Conservation (phyloP, 2,329 filamentous ascomycete species). For the Aspergillus fumigatiaffinis region DNA sequence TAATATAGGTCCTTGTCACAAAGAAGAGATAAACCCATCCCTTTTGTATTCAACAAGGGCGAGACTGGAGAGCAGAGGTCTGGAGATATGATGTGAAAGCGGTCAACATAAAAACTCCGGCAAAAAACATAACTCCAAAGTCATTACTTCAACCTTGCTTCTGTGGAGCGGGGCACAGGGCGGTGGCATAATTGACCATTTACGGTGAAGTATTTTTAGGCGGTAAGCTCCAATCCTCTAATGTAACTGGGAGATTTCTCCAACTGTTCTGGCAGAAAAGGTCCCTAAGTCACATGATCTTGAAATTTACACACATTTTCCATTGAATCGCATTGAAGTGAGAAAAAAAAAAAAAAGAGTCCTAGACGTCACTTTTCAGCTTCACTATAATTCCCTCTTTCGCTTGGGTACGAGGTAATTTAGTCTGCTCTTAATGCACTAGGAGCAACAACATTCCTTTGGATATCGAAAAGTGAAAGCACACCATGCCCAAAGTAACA, state of each 20-base stretch:
- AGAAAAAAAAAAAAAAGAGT: background rate
- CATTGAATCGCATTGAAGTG: slow-evolving; percentile 8
- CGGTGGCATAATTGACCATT: slow-evolving; percentile 2
- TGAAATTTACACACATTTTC: slow-evolving; percentile 33
- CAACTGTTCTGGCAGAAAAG: slow-evolving; percentile 30
- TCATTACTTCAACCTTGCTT: background rate
- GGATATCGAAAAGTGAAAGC: background rate
- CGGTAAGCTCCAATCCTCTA: slow-evolving; percentile 13
- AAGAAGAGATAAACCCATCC: background rate
- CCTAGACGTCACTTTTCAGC: background rate
- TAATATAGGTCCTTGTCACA: background rate
- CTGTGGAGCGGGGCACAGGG: slow-evolving; percentile 7
- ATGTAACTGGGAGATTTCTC: slow-evolving; percentile 13
- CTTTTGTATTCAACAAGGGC: background rate
- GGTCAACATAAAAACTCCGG: slow-evolving; percentile 7
- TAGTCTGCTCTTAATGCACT: background rate
- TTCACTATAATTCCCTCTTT: background rate
- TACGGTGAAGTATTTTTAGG: background rate
- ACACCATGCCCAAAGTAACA: slow-evolving; percentile 73
- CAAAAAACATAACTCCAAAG: slow-evolving; percentile 5
- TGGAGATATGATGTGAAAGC: background rate
- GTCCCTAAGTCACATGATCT: slow-evolving; percentile 28
- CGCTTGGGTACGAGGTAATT: background rate
- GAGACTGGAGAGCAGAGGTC: background rate
- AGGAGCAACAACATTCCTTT: background rate